A percentile compares a stretch with the other conserved stretches of the same genome.
Evolutionary conservation across 805 yeast genomes (phyloP).

Genomic region (Yarrowia sp.): DNA sequence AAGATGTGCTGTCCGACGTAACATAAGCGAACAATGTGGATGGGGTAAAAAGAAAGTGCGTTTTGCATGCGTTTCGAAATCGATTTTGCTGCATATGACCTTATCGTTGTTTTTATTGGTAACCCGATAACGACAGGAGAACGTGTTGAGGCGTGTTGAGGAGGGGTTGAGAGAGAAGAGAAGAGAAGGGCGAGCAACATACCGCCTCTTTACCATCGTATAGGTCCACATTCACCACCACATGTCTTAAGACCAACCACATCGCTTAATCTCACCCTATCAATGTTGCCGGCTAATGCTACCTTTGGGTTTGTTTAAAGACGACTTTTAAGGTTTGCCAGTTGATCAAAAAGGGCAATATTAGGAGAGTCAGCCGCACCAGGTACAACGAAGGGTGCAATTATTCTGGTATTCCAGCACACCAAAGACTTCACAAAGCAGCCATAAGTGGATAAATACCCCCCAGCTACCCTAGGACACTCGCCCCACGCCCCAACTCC

Average conservation of each 20-base stretch:
- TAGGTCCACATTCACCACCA: not conserved
- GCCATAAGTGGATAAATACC: not conserved
- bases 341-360: slow-evolving; percentile 11
- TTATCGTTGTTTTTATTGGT: not conserved
- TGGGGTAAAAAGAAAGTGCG: not conserved
- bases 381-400: not conserved
- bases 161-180: not conserved
- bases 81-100: slow-evolving; percentile 15
- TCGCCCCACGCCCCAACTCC: not conserved
- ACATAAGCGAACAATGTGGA: slow-evolving; percentile 15
- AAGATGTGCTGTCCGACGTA: not conserved
- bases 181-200: not conserved
- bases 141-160: not conserved
- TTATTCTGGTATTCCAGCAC: not conserved
- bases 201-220: not conserved
- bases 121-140: not conserved
- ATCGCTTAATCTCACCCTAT: slow-evolving; percentile 16
- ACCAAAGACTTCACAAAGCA: not conserved
- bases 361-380: slow-evolving; percentile 26
- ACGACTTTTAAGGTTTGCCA: slow-evolving; percentile 4
- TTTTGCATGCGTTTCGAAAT: not conserved
- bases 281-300: slow-evolving; percentile 9
- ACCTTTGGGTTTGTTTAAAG: slow-evolving; percentile 1
- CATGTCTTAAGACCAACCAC: not conserved
- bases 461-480: not conserved